These are phyloP conservation scores for Chlamydomonas sp. DNA, from an alignment of 139 green algal species.

Conservation along the genomic window DNA sequence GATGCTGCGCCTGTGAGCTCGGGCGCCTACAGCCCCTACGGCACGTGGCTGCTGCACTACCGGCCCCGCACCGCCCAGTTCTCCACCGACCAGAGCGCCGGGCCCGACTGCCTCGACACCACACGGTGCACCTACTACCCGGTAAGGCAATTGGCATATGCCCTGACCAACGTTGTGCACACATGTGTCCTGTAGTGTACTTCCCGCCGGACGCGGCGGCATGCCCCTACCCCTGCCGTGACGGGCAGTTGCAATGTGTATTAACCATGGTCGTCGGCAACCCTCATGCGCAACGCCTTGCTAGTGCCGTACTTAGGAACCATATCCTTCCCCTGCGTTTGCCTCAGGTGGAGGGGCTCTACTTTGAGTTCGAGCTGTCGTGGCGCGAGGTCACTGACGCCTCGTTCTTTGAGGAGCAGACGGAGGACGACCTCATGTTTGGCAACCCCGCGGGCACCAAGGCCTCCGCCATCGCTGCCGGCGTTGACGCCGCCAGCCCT, in stretches of 20 bases:
- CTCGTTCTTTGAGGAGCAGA: neutral
- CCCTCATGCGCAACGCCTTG: no score
- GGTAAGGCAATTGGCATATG: no score
- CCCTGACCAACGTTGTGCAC: no score
- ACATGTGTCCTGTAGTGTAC: no score
- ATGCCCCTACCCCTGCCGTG: no score
- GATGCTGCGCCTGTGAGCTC: no score
- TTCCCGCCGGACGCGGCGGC: no score
- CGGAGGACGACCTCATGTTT: neutral
- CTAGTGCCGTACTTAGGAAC: no score
- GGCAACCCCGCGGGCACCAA: neutral
- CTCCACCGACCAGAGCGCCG: neutral
- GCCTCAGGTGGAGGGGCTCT: neutral
- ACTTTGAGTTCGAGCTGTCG: conserved; percentile 1
- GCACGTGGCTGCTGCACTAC: conserved; percentile 18
- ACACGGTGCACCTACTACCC: neutral
- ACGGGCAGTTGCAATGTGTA: no score
- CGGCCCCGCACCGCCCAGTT: neutral
- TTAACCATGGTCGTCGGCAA: no score
- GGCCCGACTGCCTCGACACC: neutral
- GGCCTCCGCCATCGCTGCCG: neutral
- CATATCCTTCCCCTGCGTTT: no score
- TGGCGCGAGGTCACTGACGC: neutral
- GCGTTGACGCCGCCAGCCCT: neutral
- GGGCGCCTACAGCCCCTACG: conserved; percentile 1